These are phyloP conservation scores for Torulaspora pretoriensis DNA, from an alignment of 1,139 yeast genomes.

Conservation along the genomic window DNA sequence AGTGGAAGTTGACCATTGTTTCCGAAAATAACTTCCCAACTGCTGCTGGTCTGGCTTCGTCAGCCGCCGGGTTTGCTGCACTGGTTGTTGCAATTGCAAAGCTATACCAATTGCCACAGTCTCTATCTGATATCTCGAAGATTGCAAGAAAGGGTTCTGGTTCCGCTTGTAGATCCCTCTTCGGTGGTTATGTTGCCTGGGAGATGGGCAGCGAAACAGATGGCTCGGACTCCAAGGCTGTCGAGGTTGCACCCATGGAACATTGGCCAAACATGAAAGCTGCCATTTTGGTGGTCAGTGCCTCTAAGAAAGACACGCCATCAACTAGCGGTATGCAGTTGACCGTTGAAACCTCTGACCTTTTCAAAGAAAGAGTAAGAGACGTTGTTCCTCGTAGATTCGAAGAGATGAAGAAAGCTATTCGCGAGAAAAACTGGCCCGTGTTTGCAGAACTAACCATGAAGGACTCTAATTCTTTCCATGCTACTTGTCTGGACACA, in stretches of 20 bases:
- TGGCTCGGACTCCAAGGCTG: slow-evolving; percentile 90
- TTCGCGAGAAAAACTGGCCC: slow-evolving; percentile 64
- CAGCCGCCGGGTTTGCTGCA: slow-evolving; percentile 98
- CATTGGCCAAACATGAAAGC: slow-evolving; percentile 96
- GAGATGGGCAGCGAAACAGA: slow-evolving; percentile 77
- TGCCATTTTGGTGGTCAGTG: slow-evolving; percentile 86
- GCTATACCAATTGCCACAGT: slow-evolving; percentile 74
- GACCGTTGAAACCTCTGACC: slow-evolving; percentile 83
- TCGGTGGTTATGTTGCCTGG: slow-evolving; percentile 99
- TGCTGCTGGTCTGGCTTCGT: slow-evolving; percentile 96
- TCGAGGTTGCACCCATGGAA: slow-evolving; percentile 72
- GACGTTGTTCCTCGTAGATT: slow-evolving; percentile 84
- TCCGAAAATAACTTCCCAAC: slow-evolving; percentile 97
- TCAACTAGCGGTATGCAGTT: slow-evolving; percentile 95
- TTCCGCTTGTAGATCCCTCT: slow-evolving; percentile 92
- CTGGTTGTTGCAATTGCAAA: slow-evolving; percentile 81
- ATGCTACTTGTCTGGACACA: slow-evolving; percentile 92
- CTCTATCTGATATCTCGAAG: slow-evolving; percentile 77
- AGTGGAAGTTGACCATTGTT: slow-evolving; percentile 70
- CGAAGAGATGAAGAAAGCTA: slow-evolving; percentile 74
- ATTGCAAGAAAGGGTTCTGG: slow-evolving; percentile 98
- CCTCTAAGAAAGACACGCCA: slow-evolving; percentile 89
- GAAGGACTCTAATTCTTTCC: slow-evolving; percentile 96
- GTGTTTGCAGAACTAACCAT: slow-evolving; percentile 85
- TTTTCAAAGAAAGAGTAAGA: slow-evolving; percentile 72